These are phyloP conservation scores for Melampsora americana DNA, from an alignment of 1,284 basidiomycete genomes.

Conservation along the genomic window DNA sequence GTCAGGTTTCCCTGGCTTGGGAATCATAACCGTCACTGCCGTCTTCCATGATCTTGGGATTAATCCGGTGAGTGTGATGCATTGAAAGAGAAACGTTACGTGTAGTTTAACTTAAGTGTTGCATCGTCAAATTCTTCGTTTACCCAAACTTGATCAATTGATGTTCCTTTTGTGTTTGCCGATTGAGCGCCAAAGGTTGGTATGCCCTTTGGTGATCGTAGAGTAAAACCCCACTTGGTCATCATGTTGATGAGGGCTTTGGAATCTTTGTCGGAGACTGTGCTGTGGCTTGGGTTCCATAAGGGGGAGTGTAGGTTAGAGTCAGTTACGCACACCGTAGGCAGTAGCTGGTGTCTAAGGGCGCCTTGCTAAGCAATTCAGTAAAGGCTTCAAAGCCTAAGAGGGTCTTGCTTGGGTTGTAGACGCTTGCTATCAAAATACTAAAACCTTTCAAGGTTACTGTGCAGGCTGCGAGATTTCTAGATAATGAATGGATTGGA, in stretches of 20 bases:
- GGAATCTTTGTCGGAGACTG: background rate
- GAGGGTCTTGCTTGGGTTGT: slow-evolving; percentile 5
- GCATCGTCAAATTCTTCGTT: background rate
- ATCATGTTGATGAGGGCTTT: background rate
- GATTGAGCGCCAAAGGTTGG: background rate
- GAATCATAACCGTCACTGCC: too few relatives aligned
- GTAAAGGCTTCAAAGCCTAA: background rate
- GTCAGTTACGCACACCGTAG: slow-evolving; percentile 2
- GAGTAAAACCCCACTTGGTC: background rate
- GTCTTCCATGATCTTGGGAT: too few relatives aligned
- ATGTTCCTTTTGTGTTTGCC: background rate
- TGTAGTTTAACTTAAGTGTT: too few relatives aligned
- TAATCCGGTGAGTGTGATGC: too few relatives aligned
- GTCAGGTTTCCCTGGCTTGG: too few relatives aligned
- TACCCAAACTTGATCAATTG: slow-evolving; percentile 13
- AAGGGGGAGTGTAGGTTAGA: slow-evolving; percentile 4
- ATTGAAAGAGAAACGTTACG: too few relatives aligned
- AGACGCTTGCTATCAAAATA: background rate
- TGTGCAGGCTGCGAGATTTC: background rate
- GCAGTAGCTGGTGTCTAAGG: background rate
- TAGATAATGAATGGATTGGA: background rate
- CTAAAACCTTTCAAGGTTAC: background rate
- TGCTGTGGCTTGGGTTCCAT: slow-evolving; percentile 4
- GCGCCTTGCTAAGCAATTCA: background rate
- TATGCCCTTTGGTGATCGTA: slow-evolving; percentile 5